phyloP scores from a whole-genome alignment of 306 rosid species.

The Glycine latifolia region DNA sequence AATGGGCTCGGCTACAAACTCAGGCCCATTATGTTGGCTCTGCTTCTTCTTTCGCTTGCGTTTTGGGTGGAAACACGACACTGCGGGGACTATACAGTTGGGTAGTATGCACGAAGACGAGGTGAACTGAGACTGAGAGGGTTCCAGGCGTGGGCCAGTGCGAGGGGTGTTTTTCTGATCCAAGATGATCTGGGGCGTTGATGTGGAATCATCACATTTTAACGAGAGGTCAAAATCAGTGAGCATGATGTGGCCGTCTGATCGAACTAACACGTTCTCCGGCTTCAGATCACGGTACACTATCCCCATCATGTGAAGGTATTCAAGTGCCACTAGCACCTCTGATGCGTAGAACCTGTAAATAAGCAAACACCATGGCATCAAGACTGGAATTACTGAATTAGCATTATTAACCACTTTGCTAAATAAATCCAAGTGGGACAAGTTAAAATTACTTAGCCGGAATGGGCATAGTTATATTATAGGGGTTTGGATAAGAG shows the following conservation, averaged over 20 bases:
- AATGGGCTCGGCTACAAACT: conserved; percentile 66
- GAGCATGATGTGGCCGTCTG: conserved; percentile 87
- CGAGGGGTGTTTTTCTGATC: conserved; percentile 52
- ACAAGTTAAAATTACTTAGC: too few relatives aligned
- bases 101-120: conserved; percentile 66
- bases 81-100: conserved; percentile 66
- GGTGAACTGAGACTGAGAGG: conserved; percentile 44
- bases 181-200: conserved; percentile 63
- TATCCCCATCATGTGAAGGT: conserved; percentile 94
- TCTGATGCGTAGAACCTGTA: conserved; percentile 84
- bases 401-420: conserved; percentile 8
- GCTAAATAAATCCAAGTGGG: not conserved
- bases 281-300: conserved; percentile 91
- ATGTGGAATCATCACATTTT: conserved; percentile 55
- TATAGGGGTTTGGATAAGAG: too few relatives aligned
- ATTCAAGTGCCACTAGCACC: conserved; percentile 79
- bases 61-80: conserved; percentile 62
- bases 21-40: conserved; percentile 53
- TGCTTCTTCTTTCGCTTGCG: conserved; percentile 71
- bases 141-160: conserved; percentile 34
- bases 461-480: not conserved
- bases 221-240: conserved; percentile 72
- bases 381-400: not conserved
- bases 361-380: not conserved
- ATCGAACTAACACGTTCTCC: conserved; percentile 78